Evolutionary conservation across 345 rosid species (phyloP).

Genomic region (Brassica juncea): DNA sequence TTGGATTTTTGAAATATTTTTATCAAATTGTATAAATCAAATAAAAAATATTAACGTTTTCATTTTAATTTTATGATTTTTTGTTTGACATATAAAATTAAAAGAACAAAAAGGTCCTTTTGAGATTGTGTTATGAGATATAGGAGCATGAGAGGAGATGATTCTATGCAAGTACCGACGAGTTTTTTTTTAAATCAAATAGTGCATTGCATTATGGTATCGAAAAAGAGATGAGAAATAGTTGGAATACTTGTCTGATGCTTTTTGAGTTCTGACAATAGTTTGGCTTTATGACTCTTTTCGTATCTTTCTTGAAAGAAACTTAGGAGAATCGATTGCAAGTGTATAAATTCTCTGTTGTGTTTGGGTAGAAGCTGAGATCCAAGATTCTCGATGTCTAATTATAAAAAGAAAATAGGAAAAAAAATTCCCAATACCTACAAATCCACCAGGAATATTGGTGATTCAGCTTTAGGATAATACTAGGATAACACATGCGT

Average conservation of each 20-base stretch:
- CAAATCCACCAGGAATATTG: conserved; percentile 37
- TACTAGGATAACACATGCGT: too few species aligned
- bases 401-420: background rate
- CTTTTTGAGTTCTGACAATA: conserved; percentile 25
- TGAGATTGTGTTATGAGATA: too few species aligned
- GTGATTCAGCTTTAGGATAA: conserved; percentile 8
- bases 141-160: too few species aligned
- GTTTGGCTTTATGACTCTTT: conserved; percentile 11
- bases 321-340: conserved; percentile 2
- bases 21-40: too few species aligned
- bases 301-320: conserved; percentile 5
- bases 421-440: conserved; percentile 15
- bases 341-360: background rate
- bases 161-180: conserved; percentile 2
- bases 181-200: background rate
- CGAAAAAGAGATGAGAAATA: conserved; percentile 8
- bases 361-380: conserved; percentile 2
- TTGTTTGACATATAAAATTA: too few species aligned
- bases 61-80: too few species aligned
- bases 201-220: background rate
- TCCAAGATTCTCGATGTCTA: conserved; percentile 26
- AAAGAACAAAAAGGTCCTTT: too few species aligned
- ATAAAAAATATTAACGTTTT: too few species aligned
- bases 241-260: conserved; percentile 20
- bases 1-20: too few species aligned